Evolutionary conservation across 1,139 yeast genomes (phyloP), one percentile per base, ranked within the genome.

Genomic region (Pichia inconspicua): DNA sequence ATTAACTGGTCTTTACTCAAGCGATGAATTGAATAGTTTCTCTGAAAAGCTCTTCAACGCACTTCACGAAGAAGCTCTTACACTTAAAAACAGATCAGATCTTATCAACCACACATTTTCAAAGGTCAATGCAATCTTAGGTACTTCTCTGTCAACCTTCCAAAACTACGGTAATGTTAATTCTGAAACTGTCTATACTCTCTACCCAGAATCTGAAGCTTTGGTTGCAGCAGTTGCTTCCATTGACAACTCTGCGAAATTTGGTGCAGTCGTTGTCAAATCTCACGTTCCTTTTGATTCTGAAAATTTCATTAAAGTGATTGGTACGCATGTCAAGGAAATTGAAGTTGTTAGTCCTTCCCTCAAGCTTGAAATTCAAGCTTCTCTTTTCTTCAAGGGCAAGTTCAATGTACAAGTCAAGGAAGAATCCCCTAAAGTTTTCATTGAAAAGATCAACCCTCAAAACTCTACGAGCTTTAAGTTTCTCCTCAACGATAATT

Each of bases 281-380:
- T 78, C 87, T 46, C 94, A 95, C 50, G 70, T 84, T 48, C 92
- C 95, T 48, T 84, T 89, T 64, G 80, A 80, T 57, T 72, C 77
- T 41, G 72, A 71, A 40, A 78, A 77, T 56, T 86, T 89, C 63
- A 70, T 77, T 45, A 63, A 71, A 10, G 60, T 74, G 19, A 68
- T 90, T 46, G 94, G 96, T 25, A 52, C 67, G 3, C 67, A 82
- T 35, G 74, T 74, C 57, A 75, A 75, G 53, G 70, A 89, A 49
- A 80, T 85, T 47, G 83, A 87, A 25, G 71, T 88, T 55, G 46
- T 55, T 40, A 45, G 54, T 25, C 68, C 72, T 30, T 67, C 78
- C 30, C 67, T 89, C 58, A 84, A 77, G 64, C 72, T 82, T 41
- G 95, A 87, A 57, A 80, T 86, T 52, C 75, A 86, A 47, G 84